Conservation (phyloP, 2,329 filamentous ascomycete species). For the Knoxdaviesia proteae region DNA sequence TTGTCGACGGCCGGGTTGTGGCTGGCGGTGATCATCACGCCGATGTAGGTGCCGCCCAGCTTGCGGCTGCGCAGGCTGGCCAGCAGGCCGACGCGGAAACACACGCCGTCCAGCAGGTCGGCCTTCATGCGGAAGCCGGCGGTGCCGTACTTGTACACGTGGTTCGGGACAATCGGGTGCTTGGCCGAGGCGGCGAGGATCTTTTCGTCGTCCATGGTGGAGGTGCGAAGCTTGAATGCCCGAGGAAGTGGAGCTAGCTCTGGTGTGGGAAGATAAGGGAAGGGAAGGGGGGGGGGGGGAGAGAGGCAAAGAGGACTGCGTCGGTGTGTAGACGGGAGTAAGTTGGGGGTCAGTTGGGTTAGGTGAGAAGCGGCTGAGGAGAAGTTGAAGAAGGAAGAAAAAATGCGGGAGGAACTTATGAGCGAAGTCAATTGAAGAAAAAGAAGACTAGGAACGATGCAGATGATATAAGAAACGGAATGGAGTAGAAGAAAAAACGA, state of each 20-base stretch:
- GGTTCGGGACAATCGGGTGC: conserved; percentile 35
- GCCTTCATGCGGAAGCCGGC: conserved; percentile 50
- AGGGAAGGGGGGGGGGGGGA: conserved; percentile 3
- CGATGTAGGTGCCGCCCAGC: conserved; percentile 75
- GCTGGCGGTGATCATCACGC: conserved; percentile 89
- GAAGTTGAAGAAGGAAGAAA: no score
- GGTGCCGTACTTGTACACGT: conserved; percentile 42
- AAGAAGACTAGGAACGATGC: no score
- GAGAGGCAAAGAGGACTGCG: not conserved
- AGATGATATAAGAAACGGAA: no score
- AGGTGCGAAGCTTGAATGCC: not conserved
- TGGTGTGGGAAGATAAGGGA: conserved; percentile 3
- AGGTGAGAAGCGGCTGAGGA: no score
- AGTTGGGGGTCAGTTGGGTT: no score
- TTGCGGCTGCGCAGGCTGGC: conserved; percentile 78
- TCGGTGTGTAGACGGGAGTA: no score
- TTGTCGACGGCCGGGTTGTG: conserved; percentile 84
- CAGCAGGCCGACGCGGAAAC: conserved; percentile 80
- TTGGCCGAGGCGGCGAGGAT: conserved; percentile 40
- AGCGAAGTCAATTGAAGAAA: no score
- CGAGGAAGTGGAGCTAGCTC: not conserved
- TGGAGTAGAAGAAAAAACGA: no score
- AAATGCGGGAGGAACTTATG: no score
- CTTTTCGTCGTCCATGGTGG: conserved; percentile 27
- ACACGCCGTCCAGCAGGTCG: conserved; percentile 72